Base-by-base conservation (phyloP, 768 basidiomycete genomes). In the Austroboletus eburneus region DNA sequence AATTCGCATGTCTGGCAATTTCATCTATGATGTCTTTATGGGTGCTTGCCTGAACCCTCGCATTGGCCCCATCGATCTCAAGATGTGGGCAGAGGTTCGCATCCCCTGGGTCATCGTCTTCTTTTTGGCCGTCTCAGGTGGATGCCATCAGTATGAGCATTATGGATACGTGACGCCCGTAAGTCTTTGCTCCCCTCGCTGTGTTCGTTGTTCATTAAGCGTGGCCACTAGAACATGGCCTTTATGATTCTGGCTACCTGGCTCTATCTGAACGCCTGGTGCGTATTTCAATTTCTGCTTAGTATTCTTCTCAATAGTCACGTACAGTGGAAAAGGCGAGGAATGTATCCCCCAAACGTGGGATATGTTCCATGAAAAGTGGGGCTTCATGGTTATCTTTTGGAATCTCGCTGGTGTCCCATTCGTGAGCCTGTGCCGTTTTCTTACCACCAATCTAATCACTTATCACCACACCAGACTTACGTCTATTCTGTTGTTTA, bases 291-390 rank as follows among this genome's bases (percentile, higher is more conserved):
- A 20, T 33, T 25, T 29, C 43, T 22, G 5, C 33, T 9, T 9
- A 12, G 1, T 13, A 5, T 3, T 20, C 6, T 50, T 14, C 3
- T 54, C 8, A 29, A 49, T 46, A 45, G 45, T 49, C 24, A 13
- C 4, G 13, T 46, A 27, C 46, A 89, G 87, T 61, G 88, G 79
- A 50, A 96, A 96, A 66, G 93, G 87, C 34, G 93, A 95, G 59
- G 92, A 95, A 61, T 92, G 89, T 58, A 92, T 94, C 51, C 91
- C 91, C 6, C 91, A 95, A 67, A 94, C 92, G 2, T 98, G 96
- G 95, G 96, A 97, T 59, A 99, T 99, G 91, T 96, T 85, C 73
- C 91, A 95, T 58, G 95, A 99, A 63, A 99, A 99, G 78, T 91
- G 89, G 89, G 90, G 94, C 24, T 97, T 94, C 76, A 86, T 97